These are phyloP conservation scores for Schizosaccharomyces japonicus DNA, from an alignment of 805 yeast species.

Conservation along the genomic window DNA sequence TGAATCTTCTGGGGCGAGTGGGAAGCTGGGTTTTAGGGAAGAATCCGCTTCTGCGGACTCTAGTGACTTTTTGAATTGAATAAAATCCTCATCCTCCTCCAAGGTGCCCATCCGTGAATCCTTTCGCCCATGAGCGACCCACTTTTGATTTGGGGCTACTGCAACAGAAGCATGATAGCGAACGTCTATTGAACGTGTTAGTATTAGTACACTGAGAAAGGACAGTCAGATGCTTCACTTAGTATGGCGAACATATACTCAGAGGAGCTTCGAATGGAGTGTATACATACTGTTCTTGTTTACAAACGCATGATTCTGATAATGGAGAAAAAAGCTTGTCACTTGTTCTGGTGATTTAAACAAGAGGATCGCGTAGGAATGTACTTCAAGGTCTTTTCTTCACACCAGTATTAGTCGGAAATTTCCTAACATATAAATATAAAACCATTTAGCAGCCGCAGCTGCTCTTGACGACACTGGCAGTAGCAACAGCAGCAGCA, in stretches of 20 bases:
- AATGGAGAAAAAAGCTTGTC: neutral
- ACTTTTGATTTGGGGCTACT: constrained; percentile 1
- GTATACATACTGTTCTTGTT: neutral
- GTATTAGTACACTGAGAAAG: too few species aligned
- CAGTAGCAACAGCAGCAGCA: too few species aligned
- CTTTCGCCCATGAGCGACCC: neutral
- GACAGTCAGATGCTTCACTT: too few species aligned
- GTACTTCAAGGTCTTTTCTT: neutral
- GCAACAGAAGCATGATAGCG: neutral
- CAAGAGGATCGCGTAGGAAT: neutral
- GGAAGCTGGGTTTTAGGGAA: too few species aligned
- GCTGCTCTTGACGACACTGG: too few species aligned
- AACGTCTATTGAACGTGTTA: neutral
- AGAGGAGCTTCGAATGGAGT: neutral
- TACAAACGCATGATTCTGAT: neutral
- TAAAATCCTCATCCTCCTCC: neutral
- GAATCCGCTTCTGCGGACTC: too few species aligned
- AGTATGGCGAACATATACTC: too few species aligned
- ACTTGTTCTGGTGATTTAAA: neutral
- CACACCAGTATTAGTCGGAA: too few species aligned
- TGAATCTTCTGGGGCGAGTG: too few species aligned
- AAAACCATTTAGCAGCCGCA: too few species aligned
- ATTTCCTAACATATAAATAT: too few species aligned
- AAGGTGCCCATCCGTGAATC: neutral
- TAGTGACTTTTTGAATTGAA: too few species aligned